Conservation (phyloP, 441 rosid species). For the Syzygium syzygioides region DNA sequence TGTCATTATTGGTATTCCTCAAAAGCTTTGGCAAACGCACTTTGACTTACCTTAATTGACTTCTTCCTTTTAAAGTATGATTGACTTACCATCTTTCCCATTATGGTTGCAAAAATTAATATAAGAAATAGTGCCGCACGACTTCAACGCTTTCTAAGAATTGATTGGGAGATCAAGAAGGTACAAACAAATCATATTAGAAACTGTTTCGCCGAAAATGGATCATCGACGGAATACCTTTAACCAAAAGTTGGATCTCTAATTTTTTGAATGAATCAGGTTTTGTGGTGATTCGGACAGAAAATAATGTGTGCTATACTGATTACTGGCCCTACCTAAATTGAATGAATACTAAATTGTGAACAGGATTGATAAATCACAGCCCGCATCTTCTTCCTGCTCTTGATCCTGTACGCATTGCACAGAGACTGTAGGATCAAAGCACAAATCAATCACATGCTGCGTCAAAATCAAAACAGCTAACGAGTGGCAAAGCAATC, state of each 20-base stretch:
- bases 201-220: not conserved
- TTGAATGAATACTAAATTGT: not conserved
- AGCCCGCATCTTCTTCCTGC: too few species aligned
- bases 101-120: not conserved
- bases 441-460: too few species aligned
- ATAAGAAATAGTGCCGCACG: not conserved
- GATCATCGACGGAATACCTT: fast-evolving
- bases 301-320: not conserved
- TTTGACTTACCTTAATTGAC: not conserved
- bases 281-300: fast-evolving
- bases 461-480: too few species aligned
- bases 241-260: not conserved
- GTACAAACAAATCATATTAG: too few species aligned
- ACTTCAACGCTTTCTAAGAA: not conserved
- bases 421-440: too few species aligned
- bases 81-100: not conserved
- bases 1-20: not conserved
- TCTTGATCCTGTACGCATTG: too few species aligned
- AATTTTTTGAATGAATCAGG: not conserved
- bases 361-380: not conserved
- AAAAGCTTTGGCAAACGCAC: not conserved
- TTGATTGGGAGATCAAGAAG: too few species aligned
- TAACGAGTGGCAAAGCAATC: too few species aligned
- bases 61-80: not conserved
- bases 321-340: not conserved